These are phyloP conservation scores for Acanthamoeba royreba DNA, from an alignment of 208 protist species.

Conservation along the genomic window DNA sequence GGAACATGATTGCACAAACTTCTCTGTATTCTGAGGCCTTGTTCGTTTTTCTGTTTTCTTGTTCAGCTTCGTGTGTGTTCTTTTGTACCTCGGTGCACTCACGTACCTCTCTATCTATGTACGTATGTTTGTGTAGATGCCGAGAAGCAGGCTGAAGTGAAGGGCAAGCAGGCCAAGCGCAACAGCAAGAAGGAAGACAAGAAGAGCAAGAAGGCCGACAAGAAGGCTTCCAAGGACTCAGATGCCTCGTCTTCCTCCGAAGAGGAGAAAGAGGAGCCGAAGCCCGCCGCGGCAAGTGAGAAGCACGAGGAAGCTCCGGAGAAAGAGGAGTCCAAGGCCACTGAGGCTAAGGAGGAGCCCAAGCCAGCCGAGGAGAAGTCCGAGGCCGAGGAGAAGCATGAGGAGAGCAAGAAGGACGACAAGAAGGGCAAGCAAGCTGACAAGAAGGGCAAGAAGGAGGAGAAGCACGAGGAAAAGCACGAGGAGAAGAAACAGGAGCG, in stretches of 20 bases:
- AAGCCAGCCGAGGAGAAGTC: not conserved
- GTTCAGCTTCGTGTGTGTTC: too few species aligned
- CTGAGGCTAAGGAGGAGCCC: too few species aligned
- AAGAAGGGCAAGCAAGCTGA: not conserved
- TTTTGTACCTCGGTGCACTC: too few species aligned
- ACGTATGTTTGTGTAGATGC: not conserved
- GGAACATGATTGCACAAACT: too few species aligned
- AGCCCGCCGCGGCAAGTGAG: not conserved
- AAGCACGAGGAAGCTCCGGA: not conserved
- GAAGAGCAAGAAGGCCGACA: too few species aligned
- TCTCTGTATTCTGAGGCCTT: too few species aligned
- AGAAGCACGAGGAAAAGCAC: too few species aligned
- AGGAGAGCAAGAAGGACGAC: not conserved
- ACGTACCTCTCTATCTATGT: not conserved
- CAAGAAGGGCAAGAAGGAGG: too few species aligned
- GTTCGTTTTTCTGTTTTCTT: too few species aligned
- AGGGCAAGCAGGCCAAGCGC: not conserved
- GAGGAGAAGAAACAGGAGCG: too few species aligned
- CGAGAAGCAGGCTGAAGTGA: not conserved
- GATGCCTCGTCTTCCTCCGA: not conserved
- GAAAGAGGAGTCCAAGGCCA: not conserved
- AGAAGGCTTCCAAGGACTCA: not conserved
- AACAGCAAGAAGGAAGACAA: not conserved
- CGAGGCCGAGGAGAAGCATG: not conserved
- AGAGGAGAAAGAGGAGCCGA: not conserved